A percentile compares a stretch with the other conserved stretches of the same genome.
phyloP scores from a whole-genome alignment of 2,329 filamentous ascomycete species.

The Aspergillus sp. region DNA sequence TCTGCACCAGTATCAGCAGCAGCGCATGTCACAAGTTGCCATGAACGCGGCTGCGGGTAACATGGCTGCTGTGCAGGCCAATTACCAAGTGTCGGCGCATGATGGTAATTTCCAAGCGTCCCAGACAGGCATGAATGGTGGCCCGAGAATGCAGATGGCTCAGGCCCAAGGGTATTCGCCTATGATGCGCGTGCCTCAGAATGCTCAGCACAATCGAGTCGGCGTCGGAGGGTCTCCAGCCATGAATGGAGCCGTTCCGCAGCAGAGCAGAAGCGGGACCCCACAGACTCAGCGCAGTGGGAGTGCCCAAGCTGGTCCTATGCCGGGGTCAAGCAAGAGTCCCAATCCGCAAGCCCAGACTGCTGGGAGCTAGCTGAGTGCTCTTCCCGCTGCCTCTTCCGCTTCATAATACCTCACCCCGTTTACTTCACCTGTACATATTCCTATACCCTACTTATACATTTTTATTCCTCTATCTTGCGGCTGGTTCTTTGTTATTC shows the following conservation, averaged over 20 bases:
- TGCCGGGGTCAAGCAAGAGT: conserved; percentile 39
- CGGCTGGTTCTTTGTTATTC: conserved; percentile 1
- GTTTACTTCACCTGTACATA: conserved; percentile 32
- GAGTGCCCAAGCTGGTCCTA: conserved; percentile 39
- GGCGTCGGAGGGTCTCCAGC: conserved; percentile 42
- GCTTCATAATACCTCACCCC: neutral
- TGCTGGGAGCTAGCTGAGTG: conserved; percentile 34
- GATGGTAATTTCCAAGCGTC: conserved; percentile 37
- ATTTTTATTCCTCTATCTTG: conserved; percentile 9
- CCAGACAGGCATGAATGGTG: conserved; percentile 33
- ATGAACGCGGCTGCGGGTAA: conserved; percentile 52
- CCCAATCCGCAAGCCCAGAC: conserved; percentile 42
- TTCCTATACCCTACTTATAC: conserved; percentile 15
- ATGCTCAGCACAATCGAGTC: conserved; percentile 40
- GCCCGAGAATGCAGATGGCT: conserved; percentile 41
- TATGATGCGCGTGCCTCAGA: conserved; percentile 53
- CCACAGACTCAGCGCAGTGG: conserved; percentile 46
- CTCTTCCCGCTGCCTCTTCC: neutral
- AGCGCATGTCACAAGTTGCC: conserved; percentile 50
- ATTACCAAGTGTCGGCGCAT: conserved; percentile 36
- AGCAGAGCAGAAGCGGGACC: conserved; percentile 45
- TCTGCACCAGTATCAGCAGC: conserved; percentile 47
- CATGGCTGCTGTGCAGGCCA: conserved; percentile 39
- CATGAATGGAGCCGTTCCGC: conserved; percentile 42
- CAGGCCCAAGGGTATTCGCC: conserved; percentile 52